Percentiles rank a stretch among this genome's conserved stretches.
These are phyloP conservation scores for Lactifluus hygrophoroides DNA, from an alignment of 768 basidiomycete species.

Conservation along the genomic window DNA sequence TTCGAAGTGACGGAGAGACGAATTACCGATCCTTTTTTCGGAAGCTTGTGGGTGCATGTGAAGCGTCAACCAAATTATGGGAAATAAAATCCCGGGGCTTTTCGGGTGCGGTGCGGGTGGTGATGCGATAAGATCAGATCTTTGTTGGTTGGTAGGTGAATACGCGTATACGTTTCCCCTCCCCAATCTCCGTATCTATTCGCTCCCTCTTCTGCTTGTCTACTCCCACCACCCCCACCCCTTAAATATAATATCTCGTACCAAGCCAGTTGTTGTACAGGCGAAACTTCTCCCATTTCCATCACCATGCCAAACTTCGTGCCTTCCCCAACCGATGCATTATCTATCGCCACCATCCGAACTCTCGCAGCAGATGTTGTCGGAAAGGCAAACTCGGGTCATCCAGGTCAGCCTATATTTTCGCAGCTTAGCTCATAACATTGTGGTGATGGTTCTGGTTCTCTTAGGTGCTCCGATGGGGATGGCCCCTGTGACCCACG, in stretches of 20 bases:
- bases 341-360: slow-evolving; percentile 64
- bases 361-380: slow-evolving; percentile 71
- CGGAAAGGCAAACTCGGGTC: slow-evolving; percentile 87
- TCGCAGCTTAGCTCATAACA: not conserved
- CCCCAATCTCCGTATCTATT: slow-evolving; percentile 15
- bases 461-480: slow-evolving; percentile 83
- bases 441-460: not conserved
- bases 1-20: slow-evolving; percentile 18
- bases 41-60: slow-evolving; percentile 66
- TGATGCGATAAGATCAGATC: too few species aligned
- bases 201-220: not conserved
- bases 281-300: not conserved
- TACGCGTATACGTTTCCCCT: not conserved
- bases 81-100: not conserved
- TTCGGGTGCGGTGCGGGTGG: too few species aligned
- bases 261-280: not conserved
- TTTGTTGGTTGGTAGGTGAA: not conserved
- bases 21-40: slow-evolving; percentile 35
- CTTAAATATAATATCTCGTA: not conserved
- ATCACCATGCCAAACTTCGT: slow-evolving; percentile 34
- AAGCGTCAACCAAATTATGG: slow-evolving; percentile 7
- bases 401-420: slow-evolving; percentile 52
- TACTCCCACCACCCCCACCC: slow-evolving; percentile 17
- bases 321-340: slow-evolving; percentile 38
- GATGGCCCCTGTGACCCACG: slow-evolving; percentile 76